phyloP scores from a whole-genome alignment of 805 yeast species.

The Lachancea nothofagi region DNA sequence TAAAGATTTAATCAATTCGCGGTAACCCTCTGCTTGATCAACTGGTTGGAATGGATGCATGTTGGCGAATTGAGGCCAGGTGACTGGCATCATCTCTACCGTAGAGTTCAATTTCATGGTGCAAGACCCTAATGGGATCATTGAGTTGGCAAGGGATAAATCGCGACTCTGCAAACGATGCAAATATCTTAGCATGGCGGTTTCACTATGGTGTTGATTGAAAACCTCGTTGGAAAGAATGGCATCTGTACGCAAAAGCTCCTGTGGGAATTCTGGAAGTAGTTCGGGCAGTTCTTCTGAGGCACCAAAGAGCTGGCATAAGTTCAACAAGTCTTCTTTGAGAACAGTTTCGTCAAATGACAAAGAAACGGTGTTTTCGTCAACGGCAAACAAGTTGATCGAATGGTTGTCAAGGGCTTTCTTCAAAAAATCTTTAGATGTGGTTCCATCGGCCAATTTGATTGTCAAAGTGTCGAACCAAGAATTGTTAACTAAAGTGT shows the following conservation, averaged over 20 bases:
- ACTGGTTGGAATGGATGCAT: constrained; percentile 92
- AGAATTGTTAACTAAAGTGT: constrained; percentile 48
- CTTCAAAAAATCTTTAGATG: constrained; percentile 52
- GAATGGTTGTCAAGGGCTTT: constrained; percentile 56
- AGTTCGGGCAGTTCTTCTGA: constrained; percentile 20
- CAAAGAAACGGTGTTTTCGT: constrained; percentile 58
- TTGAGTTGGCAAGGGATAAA: constrained; percentile 87
- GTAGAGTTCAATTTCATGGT: constrained; percentile 97
- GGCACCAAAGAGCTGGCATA: constrained; percentile 50
- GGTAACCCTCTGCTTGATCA: constrained; percentile 85
- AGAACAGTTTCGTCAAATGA: constrained; percentile 88
- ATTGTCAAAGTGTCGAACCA: constrained; percentile 90
- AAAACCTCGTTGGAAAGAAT: constrained; percentile 72
- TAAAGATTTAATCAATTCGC: constrained; percentile 65
- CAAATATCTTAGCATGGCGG: constrained; percentile 87
- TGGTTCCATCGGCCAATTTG: constrained; percentile 40
- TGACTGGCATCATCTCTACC: constrained; percentile 87
- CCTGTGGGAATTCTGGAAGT: constrained; percentile 47
- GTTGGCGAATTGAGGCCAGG: constrained; percentile 88
- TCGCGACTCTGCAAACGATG: constrained; percentile 82
- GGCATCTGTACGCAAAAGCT: constrained; percentile 49
- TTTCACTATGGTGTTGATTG: constrained; percentile 85
- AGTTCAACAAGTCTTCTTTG: constrained; percentile 49
- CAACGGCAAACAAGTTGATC: constrained; percentile 71
- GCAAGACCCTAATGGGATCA: constrained; percentile 97